Conservation (phyloP, 176 grass and related monocot genomes). For the Aegilops sharonensis region DNA sequence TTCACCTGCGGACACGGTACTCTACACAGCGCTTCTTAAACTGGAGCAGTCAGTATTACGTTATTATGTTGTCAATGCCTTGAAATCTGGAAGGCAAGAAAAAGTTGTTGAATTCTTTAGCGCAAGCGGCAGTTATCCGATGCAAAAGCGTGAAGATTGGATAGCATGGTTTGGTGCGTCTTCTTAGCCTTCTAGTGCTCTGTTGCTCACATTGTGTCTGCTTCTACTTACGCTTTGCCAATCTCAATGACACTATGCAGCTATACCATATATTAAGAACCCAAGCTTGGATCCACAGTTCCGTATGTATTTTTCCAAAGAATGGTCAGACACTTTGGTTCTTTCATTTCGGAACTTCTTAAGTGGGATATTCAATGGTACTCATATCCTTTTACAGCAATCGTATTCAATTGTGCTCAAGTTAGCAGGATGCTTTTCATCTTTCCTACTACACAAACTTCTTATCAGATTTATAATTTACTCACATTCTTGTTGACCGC, state of each 20-base stretch:
- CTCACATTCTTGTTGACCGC: background rate
- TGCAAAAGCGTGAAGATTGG: conserved; percentile 90
- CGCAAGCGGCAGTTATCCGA: conserved; percentile 50
- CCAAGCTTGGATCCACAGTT: conserved; percentile 94
- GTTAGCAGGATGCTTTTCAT: conserved; percentile 1
- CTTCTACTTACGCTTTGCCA: conserved; percentile 29
- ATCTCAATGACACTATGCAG: conserved; percentile 56
- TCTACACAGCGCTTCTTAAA: conserved; percentile 61
- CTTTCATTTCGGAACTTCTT: conserved; percentile 85
- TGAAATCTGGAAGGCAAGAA: conserved; percentile 71
- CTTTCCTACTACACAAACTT: conserved; percentile 1
- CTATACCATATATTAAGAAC: conserved; percentile 84
- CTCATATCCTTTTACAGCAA: conserved; percentile 77
- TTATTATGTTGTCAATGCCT: conserved; percentile 83
- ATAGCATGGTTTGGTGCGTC: conserved; percentile 80
- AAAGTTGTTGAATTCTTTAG: conserved; percentile 85
- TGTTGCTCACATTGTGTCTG: conserved; percentile 13
- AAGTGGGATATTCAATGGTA: conserved; percentile 88
- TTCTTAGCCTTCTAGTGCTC: conserved; percentile 24
- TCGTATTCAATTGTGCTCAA: background rate
- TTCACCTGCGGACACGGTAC: conserved; percentile 60
- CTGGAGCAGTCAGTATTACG: conserved; percentile 75
- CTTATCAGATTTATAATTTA: conserved; percentile 10
- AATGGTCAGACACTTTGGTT: conserved; percentile 82
- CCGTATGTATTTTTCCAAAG: conserved; percentile 94